Evolutionary conservation across 306 rosid genomes (phyloP), one percentile per base, ranked within the genome.

Genomic region (Dalbergia cochinchinensis): DNA sequence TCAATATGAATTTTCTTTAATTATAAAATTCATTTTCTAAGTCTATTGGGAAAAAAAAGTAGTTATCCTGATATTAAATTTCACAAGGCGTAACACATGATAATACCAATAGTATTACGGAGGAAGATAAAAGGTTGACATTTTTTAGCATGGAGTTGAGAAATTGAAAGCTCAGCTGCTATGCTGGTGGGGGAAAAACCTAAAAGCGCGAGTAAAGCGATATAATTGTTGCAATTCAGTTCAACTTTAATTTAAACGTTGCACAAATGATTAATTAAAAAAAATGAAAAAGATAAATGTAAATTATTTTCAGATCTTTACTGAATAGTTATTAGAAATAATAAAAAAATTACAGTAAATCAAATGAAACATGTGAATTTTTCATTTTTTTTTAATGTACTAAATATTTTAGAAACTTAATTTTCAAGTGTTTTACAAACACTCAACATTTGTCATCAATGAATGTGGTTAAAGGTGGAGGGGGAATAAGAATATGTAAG

Each of bases 111-210:
- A 3, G 16, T 5, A 50, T 11, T 11, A 33, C 11, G 34, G 20
- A 3, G 37, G 37, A 37, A 72, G 77, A 72, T 16, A 39, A 39
- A 35, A 11, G 6, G 51, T 54, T 34, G 55, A 16, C 76, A 58
- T 57, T 41, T 73, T 41, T 14, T 16, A 53, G 59, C 6, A 3
- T n/a, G 41, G 19, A 54, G 54, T 41, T 73, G 41, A 72, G 39
- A 44, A 76, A 34, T 64, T 6, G 63, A 47, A 47, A 48, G 71
- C 79, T 47, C 63, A 62, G 70, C 79, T 47, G 47, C 13, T 10
- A 5, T 11, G 15, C 12, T 11, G 69, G 69, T 44, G 62, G 50
- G 61, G 34, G 47, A 45, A n/a, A 67, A 48, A 15, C 59, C 44
- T 69, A 60, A 59, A 62, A 74, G 68, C 55, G 42, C 8, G 18